Percentiles rank a stretch among this genome's conserved stretches.
phyloP scores from a whole-genome alignment of 139 green algal genomes.

The Nannochloris sp. region DNA sequence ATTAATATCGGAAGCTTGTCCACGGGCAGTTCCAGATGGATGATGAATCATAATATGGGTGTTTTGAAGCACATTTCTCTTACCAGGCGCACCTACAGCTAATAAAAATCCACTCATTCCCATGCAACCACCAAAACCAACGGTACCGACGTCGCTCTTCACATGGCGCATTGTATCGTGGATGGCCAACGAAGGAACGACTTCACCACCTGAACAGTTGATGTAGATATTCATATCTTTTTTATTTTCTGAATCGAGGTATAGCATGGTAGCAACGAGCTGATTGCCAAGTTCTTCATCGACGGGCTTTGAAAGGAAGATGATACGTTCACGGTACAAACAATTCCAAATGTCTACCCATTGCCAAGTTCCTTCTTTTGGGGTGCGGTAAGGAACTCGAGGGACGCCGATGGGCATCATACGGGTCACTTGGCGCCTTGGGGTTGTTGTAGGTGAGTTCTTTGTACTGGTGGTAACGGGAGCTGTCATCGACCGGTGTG shows the following conservation, averaged over 20 bases:
- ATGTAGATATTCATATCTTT: conserved; percentile 89
- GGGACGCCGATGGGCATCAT: conserved; percentile 88
- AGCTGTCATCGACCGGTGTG: conserved; percentile 11
- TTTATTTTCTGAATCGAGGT: conserved; percentile 79
- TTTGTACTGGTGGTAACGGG: not conserved
- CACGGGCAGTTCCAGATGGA: conserved; percentile 81
- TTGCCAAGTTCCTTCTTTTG: conserved; percentile 66
- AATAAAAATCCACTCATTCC: conserved; percentile 97
- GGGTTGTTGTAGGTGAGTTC: not conserved
- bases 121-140: conserved; percentile 91
- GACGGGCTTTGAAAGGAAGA: conserved; percentile 77
- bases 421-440: conserved; percentile 31
- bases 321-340: conserved; percentile 84
- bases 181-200: conserved; percentile 87
- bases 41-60: conserved; percentile 96
- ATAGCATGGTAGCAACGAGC: conserved; percentile 87
- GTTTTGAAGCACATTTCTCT: conserved; percentile 82
- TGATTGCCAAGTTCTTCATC: conserved; percentile 88
- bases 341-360: conserved; percentile 96
- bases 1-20: conserved; percentile 94
- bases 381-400: conserved; percentile 74
- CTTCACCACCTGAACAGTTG: conserved; percentile 78
- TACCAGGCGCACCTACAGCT: conserved; percentile 85
- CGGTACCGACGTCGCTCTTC: conserved; percentile 79
- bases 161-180: conserved; percentile 97